phyloP scores from a whole-genome alignment of 202 grass and related monocot genomes.

The Panicum hallii region DNA sequence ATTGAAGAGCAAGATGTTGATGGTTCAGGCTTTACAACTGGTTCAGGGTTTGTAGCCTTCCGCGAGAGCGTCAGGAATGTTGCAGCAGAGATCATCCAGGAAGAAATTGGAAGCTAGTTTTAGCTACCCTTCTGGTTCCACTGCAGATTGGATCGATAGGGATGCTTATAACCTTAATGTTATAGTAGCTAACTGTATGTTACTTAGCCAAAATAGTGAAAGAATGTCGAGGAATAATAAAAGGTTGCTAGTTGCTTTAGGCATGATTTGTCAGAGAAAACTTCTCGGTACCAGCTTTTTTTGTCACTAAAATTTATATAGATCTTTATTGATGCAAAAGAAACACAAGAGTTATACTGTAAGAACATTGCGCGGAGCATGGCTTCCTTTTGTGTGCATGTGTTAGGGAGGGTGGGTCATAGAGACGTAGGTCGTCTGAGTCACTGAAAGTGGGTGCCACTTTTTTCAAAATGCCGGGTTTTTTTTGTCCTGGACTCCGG shows the following conservation, averaged over 20 bases:
- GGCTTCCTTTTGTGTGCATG: neutral
- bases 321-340: neutral
- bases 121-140: neutral
- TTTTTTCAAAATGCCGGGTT: neutral
- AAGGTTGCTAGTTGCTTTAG: neutral
- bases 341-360: neutral
- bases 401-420: neutral
- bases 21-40: constrained; percentile 55
- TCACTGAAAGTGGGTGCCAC: neutral
- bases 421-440: neutral
- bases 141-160: neutral
- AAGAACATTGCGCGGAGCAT: neutral
- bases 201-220: constrained; percentile 13
- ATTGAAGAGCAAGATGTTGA: constrained; percentile 93
- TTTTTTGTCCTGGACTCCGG: neutral
- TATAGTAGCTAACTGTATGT: neutral
- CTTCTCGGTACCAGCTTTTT: neutral
- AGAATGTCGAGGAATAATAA: constrained; percentile 40
- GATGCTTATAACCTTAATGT: neutral
- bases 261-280: neutral
- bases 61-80: constrained; percentile 66
- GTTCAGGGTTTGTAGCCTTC: constrained; percentile 82
- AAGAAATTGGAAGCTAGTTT: constrained; percentile 62
- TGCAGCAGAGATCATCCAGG: constrained; percentile 72
- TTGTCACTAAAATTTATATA: neutral